Conservation (phyloP, 768 basidiomycete genomes). For the Hypsizygus marmoreus region DNA sequence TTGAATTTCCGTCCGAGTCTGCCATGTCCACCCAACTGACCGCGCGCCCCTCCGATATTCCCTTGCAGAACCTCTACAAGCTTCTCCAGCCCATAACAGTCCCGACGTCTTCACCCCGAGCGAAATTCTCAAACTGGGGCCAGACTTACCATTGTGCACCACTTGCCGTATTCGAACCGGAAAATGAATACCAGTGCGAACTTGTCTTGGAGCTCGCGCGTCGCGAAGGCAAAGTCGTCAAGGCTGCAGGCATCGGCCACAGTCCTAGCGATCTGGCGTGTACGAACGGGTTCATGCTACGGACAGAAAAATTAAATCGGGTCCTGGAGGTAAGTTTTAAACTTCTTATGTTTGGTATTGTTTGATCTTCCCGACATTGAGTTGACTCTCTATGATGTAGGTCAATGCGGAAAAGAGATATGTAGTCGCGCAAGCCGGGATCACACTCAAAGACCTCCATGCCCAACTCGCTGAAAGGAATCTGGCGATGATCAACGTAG, state of each 20-base stretch:
- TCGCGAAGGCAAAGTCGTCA: constrained; percentile 67
- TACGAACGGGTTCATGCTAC: constrained; percentile 83
- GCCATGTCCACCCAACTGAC: constrained; percentile 39
- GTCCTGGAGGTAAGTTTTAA: constrained; percentile 70
- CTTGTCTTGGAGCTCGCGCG: constrained; percentile 81
- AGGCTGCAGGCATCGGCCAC: constrained; percentile 89
- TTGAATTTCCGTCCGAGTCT: constrained; percentile 26
- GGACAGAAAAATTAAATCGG: constrained; percentile 70
- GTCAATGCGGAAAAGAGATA: constrained; percentile 67
- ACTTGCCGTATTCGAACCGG: constrained; percentile 74
- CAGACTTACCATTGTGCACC: constrained; percentile 74
- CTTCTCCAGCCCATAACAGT: constrained; percentile 60
- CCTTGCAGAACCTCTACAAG: constrained; percentile 49
- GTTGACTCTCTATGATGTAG: constrained; percentile 39
- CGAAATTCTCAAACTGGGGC: constrained; percentile 85
- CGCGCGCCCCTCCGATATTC: constrained; percentile 36
- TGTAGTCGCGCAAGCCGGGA: constrained; percentile 76
- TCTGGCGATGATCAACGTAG: constrained; percentile 89
- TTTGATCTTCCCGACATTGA: constrained; percentile 16
- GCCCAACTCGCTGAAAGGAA: constrained; percentile 59
- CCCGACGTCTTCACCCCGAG: constrained; percentile 35
- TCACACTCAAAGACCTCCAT: constrained; percentile 77
- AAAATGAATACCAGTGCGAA: constrained; percentile 65
- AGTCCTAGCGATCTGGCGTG: constrained; percentile 93
- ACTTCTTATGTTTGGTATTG: constrained; percentile 19